Percentiles rank a stretch among this genome's conserved stretches.
phyloP scores from a whole-genome alignment of 2,329 filamentous ascomycete species.

The Colletotrichum navitas region DNA sequence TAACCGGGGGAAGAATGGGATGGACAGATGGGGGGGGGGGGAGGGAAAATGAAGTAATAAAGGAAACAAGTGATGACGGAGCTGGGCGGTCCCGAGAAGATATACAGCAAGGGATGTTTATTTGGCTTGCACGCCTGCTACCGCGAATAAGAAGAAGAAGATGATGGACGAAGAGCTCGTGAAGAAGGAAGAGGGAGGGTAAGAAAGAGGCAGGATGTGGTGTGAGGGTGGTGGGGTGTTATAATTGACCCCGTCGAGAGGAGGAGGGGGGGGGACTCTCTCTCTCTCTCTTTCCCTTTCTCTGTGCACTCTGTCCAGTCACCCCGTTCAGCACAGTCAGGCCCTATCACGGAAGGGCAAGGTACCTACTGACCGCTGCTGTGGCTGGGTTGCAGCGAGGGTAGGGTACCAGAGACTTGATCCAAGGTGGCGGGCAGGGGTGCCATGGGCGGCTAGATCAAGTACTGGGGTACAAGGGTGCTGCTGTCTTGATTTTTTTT shows the following conservation, averaged over 20 bases:
- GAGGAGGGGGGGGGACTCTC: background rate
- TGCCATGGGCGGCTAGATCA: background rate
- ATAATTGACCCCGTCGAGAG: slow-evolving; percentile 46
- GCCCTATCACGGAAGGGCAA: slow-evolving; percentile 7
- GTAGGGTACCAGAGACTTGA: slow-evolving; percentile 1
- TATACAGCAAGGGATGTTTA: slow-evolving; percentile 55
- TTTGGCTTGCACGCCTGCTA: slow-evolving; percentile 71
- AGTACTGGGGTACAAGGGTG: slow-evolving; percentile 2
- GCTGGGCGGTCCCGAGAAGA: slow-evolving; percentile 65
- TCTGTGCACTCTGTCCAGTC: background rate
- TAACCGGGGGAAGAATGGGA: slow-evolving; percentile 39
- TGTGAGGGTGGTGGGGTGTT: slow-evolving; percentile 65
- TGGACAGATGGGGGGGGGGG: slow-evolving; percentile 44
- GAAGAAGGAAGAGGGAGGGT: slow-evolving; percentile 62
- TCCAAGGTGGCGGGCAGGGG: slow-evolving; percentile 2
- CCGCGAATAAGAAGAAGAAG: slow-evolving; percentile 70
- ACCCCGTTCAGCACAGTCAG: slow-evolving; percentile 5
- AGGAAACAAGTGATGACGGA: slow-evolving; percentile 60
- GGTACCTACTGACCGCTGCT: slow-evolving; percentile 7
- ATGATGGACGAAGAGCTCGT: slow-evolving; percentile 70
- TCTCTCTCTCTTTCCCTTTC: background rate
- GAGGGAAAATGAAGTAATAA: slow-evolving; percentile 55
- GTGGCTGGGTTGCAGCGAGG: slow-evolving; percentile 18
- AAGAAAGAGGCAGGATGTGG: slow-evolving; percentile 57
- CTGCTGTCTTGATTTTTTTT: background rate